Evolutionary conservation across 495 filamentous ascomycete genomes (phyloP).

Genomic region (Copromyces sp.): DNA sequence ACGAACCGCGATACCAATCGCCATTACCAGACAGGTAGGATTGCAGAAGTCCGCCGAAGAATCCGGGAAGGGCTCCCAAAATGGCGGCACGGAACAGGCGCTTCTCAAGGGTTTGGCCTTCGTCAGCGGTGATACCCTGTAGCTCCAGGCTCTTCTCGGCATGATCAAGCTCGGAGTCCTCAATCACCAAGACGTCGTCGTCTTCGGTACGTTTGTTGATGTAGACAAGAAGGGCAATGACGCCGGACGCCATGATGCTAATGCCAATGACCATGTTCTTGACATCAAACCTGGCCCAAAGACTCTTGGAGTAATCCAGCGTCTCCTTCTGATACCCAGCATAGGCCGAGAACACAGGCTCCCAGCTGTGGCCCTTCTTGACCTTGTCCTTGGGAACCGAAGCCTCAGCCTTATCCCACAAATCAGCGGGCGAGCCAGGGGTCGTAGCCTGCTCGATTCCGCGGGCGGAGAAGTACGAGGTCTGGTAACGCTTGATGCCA

Average conservation of each 20-base stretch:
- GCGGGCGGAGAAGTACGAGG: slow-evolving; percentile 43
- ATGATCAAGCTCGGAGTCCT: slow-evolving; percentile 33
- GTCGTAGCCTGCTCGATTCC: slow-evolving; percentile 50
- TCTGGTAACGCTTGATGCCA: slow-evolving; percentile 83
- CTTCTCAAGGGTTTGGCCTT: slow-evolving; percentile 24
- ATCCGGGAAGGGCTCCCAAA: slow-evolving; percentile 18
- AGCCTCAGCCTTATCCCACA: slow-evolving; percentile 45
- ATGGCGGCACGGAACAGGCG: slow-evolving; percentile 25
- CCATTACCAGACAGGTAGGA: slow-evolving; percentile 21
- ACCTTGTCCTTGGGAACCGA: slow-evolving; percentile 15
- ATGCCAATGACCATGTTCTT: slow-evolving; percentile 76
- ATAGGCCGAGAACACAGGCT: slow-evolving; percentile 46
- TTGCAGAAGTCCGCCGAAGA: slow-evolving; percentile 20
- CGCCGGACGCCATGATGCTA: slow-evolving; percentile 52
- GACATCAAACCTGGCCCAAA: slow-evolving; percentile 89
- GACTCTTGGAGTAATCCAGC: slow-evolving; percentile 64
- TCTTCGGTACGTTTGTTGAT: slow-evolving; percentile 39
- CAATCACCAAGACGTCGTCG: slow-evolving; percentile 32
- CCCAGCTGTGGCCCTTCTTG: slow-evolving; percentile 22
- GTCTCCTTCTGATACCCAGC: slow-evolving; percentile 67
- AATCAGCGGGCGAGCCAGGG: slow-evolving; percentile 41
- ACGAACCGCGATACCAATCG: slow-evolving; percentile 29
- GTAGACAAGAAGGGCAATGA: slow-evolving; percentile 60
- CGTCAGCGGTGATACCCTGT: slow-evolving; percentile 21
- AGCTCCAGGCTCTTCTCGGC: slow-evolving; percentile 35